Percentiles rank a stretch among this genome's conserved stretches.
Conservation (phyloP, 2,329 filamentous ascomycete species). For the Clathrospora elynae region DNA sequence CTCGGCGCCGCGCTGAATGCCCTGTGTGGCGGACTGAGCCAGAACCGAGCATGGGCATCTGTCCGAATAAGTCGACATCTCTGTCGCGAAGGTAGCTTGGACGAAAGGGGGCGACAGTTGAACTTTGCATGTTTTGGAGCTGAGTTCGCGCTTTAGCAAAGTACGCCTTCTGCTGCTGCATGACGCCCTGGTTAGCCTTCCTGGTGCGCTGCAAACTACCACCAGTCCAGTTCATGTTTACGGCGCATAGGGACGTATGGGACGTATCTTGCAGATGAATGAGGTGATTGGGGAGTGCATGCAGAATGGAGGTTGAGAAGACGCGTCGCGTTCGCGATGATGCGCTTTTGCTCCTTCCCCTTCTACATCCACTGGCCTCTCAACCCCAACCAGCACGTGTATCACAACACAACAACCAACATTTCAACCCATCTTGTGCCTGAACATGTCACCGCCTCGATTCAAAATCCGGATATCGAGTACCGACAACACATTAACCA, state of each 20-base stretch:
- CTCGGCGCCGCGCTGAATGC: conserved; percentile 7
- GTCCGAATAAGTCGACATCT: conserved; percentile 6
- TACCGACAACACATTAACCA: conserved; percentile 9
- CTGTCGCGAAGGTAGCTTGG: conserved; percentile 30
- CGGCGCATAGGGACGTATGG: not conserved
- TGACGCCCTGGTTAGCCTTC: conserved; percentile 42
- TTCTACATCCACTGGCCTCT: not conserved
- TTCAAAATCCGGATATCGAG: conserved; percentile 6
- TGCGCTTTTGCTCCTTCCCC: conserved; percentile 5
- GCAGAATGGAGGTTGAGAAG: not conserved
- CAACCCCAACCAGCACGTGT: not conserved
- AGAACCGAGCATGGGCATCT: conserved; percentile 12
- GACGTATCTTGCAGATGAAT: not conserved
- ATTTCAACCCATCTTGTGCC: not conserved
- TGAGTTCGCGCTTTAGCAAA: conserved; percentile 51
- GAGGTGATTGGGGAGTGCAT: not conserved
- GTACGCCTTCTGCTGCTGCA: conserved; percentile 53
- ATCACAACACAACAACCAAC: not conserved
- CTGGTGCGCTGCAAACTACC: conserved; percentile 50
- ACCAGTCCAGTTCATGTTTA: conserved; percentile 57
- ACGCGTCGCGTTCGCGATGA: conserved; percentile 3
- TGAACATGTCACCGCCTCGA: not conserved
- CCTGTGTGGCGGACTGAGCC: conserved; percentile 18
- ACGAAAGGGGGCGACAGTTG: conserved; percentile 25
- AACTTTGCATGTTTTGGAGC: conserved; percentile 29